These are phyloP conservation scores for Alternaria incomplexa DNA, from an alignment of 2,329 filamentous ascomycete species.

Conservation along the genomic window DNA sequence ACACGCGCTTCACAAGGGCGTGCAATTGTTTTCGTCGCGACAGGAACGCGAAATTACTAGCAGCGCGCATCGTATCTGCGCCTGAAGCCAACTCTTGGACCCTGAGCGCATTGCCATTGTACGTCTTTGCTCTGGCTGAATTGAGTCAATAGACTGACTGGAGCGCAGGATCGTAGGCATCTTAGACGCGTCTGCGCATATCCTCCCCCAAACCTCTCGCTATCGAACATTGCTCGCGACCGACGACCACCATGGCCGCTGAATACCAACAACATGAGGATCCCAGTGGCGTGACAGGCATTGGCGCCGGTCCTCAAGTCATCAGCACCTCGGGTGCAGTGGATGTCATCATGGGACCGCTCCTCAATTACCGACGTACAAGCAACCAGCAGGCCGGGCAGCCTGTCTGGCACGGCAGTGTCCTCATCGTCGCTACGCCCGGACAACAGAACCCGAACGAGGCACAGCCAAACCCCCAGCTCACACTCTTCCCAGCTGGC, in stretches of 20 bases:
- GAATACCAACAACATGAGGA: conserved; percentile 23
- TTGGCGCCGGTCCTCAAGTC: conserved; percentile 53
- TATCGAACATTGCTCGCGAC: background rate
- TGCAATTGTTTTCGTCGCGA: conserved; percentile 1
- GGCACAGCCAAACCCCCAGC: conserved; percentile 55
- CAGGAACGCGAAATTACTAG: conserved; percentile 1
- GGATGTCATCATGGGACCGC: conserved; percentile 73
- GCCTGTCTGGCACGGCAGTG: conserved; percentile 79
- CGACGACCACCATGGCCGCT: background rate
- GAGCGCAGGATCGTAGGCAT: background rate
- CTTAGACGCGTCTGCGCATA: conserved; percentile 5
- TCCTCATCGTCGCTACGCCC: conserved; percentile 80
- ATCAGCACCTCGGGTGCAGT: conserved; percentile 48
- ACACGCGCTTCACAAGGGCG: background rate
- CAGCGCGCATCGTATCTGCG: conserved; percentile 7
- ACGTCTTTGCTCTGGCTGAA: conserved; percentile 8
- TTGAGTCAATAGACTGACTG: conserved; percentile 18
- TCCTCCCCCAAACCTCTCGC: background rate
- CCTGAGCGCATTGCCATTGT: conserved; percentile 22
- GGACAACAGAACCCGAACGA: conserved; percentile 57
- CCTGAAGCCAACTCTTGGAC: conserved; percentile 8
- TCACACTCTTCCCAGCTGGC: conserved; percentile 64
- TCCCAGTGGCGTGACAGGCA: conserved; percentile 40
- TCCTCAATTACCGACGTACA: conserved; percentile 80
- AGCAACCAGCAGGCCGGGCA: conserved; percentile 57